These are phyloP conservation scores for Beauveria australis DNA, from an alignment of 2,329 filamentous ascomycete genomes.

Conservation along the genomic window DNA sequence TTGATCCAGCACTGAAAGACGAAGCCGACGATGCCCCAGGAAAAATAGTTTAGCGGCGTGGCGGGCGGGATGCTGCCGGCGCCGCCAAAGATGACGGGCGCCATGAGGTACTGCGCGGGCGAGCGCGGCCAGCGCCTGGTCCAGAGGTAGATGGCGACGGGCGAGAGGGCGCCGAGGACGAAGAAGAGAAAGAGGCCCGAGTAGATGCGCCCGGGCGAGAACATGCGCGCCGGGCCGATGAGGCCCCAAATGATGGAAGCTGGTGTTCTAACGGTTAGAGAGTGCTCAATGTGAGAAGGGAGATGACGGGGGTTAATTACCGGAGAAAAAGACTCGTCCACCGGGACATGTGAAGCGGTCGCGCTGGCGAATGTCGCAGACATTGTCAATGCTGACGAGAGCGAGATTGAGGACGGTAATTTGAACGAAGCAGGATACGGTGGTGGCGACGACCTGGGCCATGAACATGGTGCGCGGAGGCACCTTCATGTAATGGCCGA, in stretches of 20 bases:
- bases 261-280: conserved; percentile 11
- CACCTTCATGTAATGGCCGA: conserved; percentile 67
- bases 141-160: conserved; percentile 42
- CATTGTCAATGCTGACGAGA: conserved; percentile 50
- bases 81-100: conserved; percentile 55
- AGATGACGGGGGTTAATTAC: conserved; percentile 23
- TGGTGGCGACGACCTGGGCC: conserved; percentile 56
- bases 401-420: conserved; percentile 56
- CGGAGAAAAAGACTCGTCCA: conserved; percentile 55
- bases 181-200: conserved; percentile 53
- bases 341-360: conserved; percentile 57
- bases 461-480: conserved; percentile 60
- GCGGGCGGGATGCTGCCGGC: conserved; percentile 53
- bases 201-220: conserved; percentile 55
- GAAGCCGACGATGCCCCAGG: conserved; percentile 65
- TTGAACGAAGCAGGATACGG: conserved; percentile 59
- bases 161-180: conserved; percentile 43
- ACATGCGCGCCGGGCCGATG: conserved; percentile 55
- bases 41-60: conserved; percentile 64
- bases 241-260: conserved; percentile 62
- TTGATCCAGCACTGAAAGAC: conserved; percentile 63
- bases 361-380: conserved; percentile 51
- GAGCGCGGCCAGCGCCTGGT: conserved; percentile 44
- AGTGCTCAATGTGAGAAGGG: neutral
- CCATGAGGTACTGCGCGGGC: conserved; percentile 45